Percentiles rank a stretch among this genome's conserved stretches.
Conservation (phyloP, 495 filamentous ascomycete species). For the Lasiosphaeria ovina region DNA sequence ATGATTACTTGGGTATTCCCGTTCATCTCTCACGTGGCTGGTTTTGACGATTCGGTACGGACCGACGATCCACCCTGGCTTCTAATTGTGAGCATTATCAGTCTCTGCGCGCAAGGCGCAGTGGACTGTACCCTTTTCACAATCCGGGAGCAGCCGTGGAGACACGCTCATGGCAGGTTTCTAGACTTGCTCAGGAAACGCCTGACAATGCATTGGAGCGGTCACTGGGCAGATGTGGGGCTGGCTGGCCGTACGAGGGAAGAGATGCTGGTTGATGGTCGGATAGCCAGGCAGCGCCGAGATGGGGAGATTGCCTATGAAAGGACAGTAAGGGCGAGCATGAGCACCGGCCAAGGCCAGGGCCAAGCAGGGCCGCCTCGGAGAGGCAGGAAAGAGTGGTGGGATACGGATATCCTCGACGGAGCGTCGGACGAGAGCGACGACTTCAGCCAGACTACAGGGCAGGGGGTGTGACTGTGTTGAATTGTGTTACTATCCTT, state of each 20-base stretch:
- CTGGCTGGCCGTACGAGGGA: conserved; percentile 39
- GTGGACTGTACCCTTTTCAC: conserved; percentile 67
- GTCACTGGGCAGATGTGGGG: conserved; percentile 16
- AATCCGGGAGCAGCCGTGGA: conserved; percentile 67
- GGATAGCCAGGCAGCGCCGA: conserved; percentile 41
- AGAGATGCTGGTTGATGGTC: conserved; percentile 46
- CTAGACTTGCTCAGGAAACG: conserved; percentile 34
- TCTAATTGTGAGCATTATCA: conserved; percentile 53
- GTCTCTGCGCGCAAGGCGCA: conserved; percentile 58
- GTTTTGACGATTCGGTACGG: conserved; percentile 51
- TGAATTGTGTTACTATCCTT: conserved; percentile 9
- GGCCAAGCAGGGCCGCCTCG: not conserved
- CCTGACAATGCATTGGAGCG: conserved; percentile 16
- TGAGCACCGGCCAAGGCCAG: conserved; percentile 8
- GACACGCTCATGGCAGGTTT: conserved; percentile 50
- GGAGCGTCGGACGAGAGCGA: conserved; percentile 5
- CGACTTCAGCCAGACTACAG: not conserved
- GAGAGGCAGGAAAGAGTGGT: conserved; percentile 18
- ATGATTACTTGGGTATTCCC: conserved; percentile 71
- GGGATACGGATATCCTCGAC: conserved; percentile 21
- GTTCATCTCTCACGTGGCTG: conserved; percentile 59
- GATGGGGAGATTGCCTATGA: conserved; percentile 39
- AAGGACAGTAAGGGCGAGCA: conserved; percentile 2
- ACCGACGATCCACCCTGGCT: conserved; percentile 52
- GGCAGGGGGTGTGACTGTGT: not conserved